Evolutionary conservation across 2,329 filamentous ascomycete genomes (phyloP).

Genomic region (Epichloe hybrida): DNA sequence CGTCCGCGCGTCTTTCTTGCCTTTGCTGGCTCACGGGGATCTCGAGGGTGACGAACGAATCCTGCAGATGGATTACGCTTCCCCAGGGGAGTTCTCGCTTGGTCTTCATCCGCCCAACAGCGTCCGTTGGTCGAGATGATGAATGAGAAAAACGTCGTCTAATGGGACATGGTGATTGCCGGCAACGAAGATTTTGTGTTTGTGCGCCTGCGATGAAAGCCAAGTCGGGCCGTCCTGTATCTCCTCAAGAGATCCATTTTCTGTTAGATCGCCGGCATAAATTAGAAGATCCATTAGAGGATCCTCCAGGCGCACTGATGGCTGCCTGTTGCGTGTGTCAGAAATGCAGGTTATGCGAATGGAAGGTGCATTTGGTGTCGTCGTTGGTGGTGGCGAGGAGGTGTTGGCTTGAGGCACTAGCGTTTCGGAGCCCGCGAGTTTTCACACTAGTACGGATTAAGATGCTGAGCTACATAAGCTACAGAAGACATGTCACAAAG

Average conservation of each 20-base stretch:
- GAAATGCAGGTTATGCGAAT: conserved; percentile 27
- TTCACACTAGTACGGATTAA: background rate
- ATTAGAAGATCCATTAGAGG: conserved; percentile 32
- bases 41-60: conserved; percentile 5
- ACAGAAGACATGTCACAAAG: background rate
- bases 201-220: conserved; percentile 25
- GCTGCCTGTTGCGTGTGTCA: conserved; percentile 29
- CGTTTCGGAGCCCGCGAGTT: background rate
- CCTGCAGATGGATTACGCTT: conserved; percentile 11
- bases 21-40: background rate
- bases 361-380: background rate
- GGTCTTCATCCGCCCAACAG: conserved; percentile 6
- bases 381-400: background rate
- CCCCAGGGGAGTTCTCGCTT: conserved; percentile 11
- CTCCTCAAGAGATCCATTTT: conserved; percentile 28
- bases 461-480: background rate
- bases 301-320: conserved; percentile 24
- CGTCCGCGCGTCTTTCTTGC: background rate
- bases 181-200: conserved; percentile 30
- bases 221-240: conserved; percentile 26
- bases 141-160: conserved; percentile 8
- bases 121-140: conserved; percentile 8
- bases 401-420: background rate
- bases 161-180: conserved; percentile 32
- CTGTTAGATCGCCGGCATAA: conserved; percentile 34